These are phyloP conservation scores for Monilinia polystroma DNA, from an alignment of 2,329 filamentous ascomycete genomes.

Conservation along the genomic window DNA sequence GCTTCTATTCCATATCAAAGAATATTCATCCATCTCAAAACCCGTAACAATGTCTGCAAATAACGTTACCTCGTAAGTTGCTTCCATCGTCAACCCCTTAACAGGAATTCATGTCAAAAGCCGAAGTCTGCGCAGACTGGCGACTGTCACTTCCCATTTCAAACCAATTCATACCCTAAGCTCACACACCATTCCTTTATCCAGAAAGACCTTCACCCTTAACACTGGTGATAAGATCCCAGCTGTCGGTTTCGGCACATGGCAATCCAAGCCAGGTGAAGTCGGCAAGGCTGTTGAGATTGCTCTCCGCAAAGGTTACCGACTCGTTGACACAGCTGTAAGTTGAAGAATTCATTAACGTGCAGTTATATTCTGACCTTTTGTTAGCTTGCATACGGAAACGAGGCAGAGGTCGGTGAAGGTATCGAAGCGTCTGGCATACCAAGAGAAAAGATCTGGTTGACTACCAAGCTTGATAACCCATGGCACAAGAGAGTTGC, in stretches of 20 bases:
- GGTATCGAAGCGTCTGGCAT: conserved; percentile 67
- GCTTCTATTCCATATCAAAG: background rate
- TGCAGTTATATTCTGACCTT: conserved; percentile 10
- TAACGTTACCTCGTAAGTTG: conserved; percentile 35
- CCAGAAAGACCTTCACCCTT: conserved; percentile 60
- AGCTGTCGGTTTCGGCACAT: conserved; percentile 73
- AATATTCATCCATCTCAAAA: background rate
- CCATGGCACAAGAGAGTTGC: conserved; percentile 69
- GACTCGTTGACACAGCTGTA: conserved; percentile 65
- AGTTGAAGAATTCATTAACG: conserved; percentile 27
- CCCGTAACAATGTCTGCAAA: conserved; percentile 38
- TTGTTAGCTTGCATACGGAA: conserved; percentile 66
- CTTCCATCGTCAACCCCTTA: background rate
- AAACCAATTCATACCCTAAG: conserved; percentile 19
- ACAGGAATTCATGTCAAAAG: conserved; percentile 27
- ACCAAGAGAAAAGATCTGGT: conserved; percentile 64
- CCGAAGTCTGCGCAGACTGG: conserved; percentile 24
- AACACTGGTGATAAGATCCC: conserved; percentile 78
- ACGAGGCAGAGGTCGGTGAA: conserved; percentile 67
- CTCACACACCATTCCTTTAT: conserved; percentile 28
- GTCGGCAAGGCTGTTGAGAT: conserved; percentile 69
- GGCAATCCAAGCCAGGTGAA: conserved; percentile 68
- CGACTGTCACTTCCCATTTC: conserved; percentile 20
- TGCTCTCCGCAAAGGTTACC: conserved; percentile 67
- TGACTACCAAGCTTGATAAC: conserved; percentile 83